A percentile compares a stretch with the other conserved stretches of the same genome.
These are phyloP conservation scores for Populus nigra DNA, from an alignment of 345 rosid genomes.

Conservation along the genomic window DNA sequence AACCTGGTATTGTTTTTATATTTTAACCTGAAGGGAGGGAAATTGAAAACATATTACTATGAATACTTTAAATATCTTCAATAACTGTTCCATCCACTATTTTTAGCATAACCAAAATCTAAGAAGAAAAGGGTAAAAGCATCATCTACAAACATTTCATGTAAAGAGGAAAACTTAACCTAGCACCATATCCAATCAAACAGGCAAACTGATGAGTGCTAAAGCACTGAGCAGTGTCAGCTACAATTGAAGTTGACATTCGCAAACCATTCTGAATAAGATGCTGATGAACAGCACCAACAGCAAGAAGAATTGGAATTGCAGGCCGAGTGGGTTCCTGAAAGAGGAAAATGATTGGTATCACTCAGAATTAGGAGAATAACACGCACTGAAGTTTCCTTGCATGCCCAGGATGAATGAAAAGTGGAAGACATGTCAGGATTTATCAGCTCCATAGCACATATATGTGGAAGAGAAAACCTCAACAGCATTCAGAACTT, in stretches of 20 bases:
- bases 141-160: not conserved
- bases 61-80: not conserved
- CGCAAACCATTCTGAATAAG: conserved; percentile 95
- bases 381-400: not conserved
- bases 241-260: conserved; percentile 90
- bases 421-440: not conserved
- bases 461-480: not conserved
- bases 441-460: not conserved
- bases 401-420: not conserved
- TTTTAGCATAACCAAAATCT: not conserved
- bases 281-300: conserved; percentile 98
- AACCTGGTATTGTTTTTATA: not conserved
- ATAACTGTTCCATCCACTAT: not conserved
- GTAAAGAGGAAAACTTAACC: conserved; percentile 41
- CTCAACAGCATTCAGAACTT: not conserved
- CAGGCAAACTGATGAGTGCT: conserved; percentile 99
- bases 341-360: conserved; percentile 15
- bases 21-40: not conserved
- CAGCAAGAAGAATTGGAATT: conserved; percentile 94
- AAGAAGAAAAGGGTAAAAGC: not conserved
- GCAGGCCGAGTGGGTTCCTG: conserved; percentile 94
- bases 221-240: conserved; percentile 97
- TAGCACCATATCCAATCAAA: conserved; percentile 97
- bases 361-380: not conserved
- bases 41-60: not conserved